Evolutionary conservation across 371 early-diverging fungal species (phyloP), one percentile per base, ranked within the genome.

Genomic region (Vairimorpha ceranae): DNA sequence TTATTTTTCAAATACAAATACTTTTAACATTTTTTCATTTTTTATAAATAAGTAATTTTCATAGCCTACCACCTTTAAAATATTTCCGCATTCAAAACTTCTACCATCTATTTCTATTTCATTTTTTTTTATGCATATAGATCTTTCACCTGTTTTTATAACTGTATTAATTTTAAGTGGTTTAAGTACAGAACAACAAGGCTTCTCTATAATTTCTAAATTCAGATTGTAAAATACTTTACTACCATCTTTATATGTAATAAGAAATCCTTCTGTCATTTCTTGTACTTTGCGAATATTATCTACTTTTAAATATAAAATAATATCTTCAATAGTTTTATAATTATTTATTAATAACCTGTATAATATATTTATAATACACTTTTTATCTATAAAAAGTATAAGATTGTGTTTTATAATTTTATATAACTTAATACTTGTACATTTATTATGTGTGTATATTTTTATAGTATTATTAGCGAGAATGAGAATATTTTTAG

Each of bases 271-370:
- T 10, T 36, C 23, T 12, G 2, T 6, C 15, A 23, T 23, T 36
- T 61, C 61, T 43, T 12, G 8, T 17, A 58, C 23, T 32, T 68
- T 56, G 0, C 2, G 7, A 23, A 56, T 6, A 21, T 68, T 8
- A 45, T 68, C 69, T 33, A 68, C 25, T 7, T 58, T 33, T 14
- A 68, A 32, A 59, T 68, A 68, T 12, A 58, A 1, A 15, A 68
- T 23, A 41, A 68, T 68, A 68, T 32, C 69, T 59, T 56, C 59
- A 21, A 68, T 54, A 27, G 17, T 59, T 14, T 58, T 41, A 25
- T 41, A 2, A 14, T 45, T 58, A 32, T 32, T 46, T 19, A 68
- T 8, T 41, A 68, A 10, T 17, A 68, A 38, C n/a, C 21, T 68
- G 27, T 68, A 68, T 14, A 68, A 58, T 6, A 68, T 19, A 19